Evolutionary conservation across 345 rosid genomes (phyloP).

Genomic region (Pugionium dolabratum): DNA sequence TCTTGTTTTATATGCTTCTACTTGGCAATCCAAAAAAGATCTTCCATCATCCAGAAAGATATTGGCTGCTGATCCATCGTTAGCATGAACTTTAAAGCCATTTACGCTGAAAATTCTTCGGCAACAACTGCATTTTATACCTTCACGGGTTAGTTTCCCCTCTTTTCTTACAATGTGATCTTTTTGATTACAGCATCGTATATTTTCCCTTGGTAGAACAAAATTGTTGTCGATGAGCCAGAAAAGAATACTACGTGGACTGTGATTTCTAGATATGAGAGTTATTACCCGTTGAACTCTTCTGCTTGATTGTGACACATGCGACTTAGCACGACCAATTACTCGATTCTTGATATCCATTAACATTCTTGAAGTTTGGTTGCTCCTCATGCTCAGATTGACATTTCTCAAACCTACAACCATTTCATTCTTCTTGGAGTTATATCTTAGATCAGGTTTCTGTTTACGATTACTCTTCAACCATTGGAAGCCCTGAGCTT

Average conservation of each 20-base stretch:
- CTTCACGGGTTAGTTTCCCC: conserved; percentile 65
- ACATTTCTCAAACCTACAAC: conserved; percentile 24
- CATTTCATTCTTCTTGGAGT: conserved; percentile 18
- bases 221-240: conserved; percentile 74
- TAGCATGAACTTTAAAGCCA: conserved; percentile 61
- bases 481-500: conserved; percentile 30
- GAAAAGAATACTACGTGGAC: conserved; percentile 58
- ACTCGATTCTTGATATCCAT: conserved; percentile 30
- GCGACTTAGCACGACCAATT: conserved; percentile 27
- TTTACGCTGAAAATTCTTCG: conserved; percentile 46
- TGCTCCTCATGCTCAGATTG: conserved; percentile 22
- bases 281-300: conserved; percentile 47
- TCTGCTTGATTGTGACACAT: conserved; percentile 51
- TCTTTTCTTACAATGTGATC: conserved; percentile 38
- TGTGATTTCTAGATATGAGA: conserved; percentile 44
- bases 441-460: conserved; percentile 10
- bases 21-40: conserved; percentile 69
- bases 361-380: conserved; percentile 21
- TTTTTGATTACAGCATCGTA: conserved; percentile 43
- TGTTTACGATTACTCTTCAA: conserved; percentile 38
- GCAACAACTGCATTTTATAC: conserved; percentile 78
- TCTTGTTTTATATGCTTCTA: conserved; percentile 41
- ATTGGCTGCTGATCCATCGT: conserved; percentile 49
- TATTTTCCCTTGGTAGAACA: conserved; percentile 61
- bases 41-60: conserved; percentile 76